A percentile compares a stretch with the other conserved stretches of the same genome.
These are phyloP conservation scores for Globisporangium nagaii DNA, from an alignment of 352 stramenopile species.

Conservation along the genomic window DNA sequence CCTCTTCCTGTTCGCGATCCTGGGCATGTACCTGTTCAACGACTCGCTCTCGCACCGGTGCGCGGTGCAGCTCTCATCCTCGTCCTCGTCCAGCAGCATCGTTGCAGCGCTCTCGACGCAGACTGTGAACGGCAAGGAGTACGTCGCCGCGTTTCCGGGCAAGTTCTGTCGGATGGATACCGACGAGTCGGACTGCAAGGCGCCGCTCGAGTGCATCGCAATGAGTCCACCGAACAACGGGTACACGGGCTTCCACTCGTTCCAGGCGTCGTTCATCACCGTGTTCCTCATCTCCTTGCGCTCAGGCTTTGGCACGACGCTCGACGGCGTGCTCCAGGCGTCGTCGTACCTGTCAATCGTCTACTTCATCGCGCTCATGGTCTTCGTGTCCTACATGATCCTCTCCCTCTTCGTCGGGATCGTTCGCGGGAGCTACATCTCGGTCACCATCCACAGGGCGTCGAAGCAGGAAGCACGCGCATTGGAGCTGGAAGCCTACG, in stretches of 20 bases:
- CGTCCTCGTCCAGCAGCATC: conserved; percentile 14
- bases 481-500: conserved; percentile 27
- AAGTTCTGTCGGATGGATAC: conserved; percentile 42
- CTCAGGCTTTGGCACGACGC: conserved; percentile 66
- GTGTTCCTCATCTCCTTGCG: conserved; percentile 76
- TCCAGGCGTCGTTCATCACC: conserved; percentile 76
- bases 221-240: conserved; percentile 64
- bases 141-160: conserved; percentile 40
- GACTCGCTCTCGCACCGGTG: conserved; percentile 76
- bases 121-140: conserved; percentile 20
- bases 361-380: conserved; percentile 76
- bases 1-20: conserved; percentile 78
- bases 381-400: conserved; percentile 86
- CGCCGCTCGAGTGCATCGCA: conserved; percentile 42
- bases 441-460: conserved; percentile 45
- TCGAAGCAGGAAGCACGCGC: conserved; percentile 24
- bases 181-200: conserved; percentile 22
- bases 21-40: conserved; percentile 86
- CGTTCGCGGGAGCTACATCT: conserved; percentile 74
- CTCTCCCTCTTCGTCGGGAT: conserved; percentile 78
- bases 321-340: conserved; percentile 67
- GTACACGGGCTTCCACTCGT: conserved; percentile 80
- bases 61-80: conserved; percentile 20
- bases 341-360: conserved; percentile 71
- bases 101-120: conserved; percentile 11